These are phyloP conservation scores for Plasmodium malariae DNA, from an alignment of 169 alveolate genomes.

Conservation along the genomic window DNA sequence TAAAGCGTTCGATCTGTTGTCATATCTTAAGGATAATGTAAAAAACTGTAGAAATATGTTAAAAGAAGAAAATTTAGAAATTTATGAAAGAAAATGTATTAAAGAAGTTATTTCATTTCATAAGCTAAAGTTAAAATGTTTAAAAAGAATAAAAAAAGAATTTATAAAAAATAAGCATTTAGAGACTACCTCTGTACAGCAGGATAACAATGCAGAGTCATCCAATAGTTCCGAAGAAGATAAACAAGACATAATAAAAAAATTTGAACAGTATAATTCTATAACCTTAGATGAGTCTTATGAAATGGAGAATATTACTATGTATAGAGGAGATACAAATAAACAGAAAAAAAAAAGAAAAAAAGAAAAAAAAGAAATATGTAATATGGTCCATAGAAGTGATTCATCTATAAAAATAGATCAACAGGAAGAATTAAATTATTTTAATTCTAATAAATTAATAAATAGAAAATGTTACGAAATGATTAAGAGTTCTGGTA, in stretches of 20 bases:
- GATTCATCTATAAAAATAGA: background rate
- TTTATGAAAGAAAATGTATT: constrained; percentile 44
- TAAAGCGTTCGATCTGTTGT: constrained; percentile 9
- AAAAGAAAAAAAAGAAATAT: background rate
- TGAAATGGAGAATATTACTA: background rate
- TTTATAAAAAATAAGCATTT: background rate
- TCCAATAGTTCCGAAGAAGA: constrained; percentile 39
- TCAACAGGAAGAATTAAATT: background rate
- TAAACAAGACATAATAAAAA: constrained; percentile 40
- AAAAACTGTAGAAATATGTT: constrained; percentile 19
- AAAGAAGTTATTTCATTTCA: constrained; percentile 34
- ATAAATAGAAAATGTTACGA: background rate
- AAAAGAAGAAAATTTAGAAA: constrained; percentile 37
- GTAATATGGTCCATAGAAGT: background rate
- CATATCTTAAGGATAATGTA: constrained; percentile 9
- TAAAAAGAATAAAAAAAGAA: constrained; percentile 24
- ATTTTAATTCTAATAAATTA: background rate
- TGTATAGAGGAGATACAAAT: background rate
- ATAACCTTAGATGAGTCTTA: constrained; percentile 2
- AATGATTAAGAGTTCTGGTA: background rate
- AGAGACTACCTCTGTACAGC: background rate
- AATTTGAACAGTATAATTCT: constrained; percentile 26
- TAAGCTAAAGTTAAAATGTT: constrained; percentile 17
- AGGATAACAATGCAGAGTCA: background rate
- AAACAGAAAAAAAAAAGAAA: background rate